A percentile compares a stretch with the other conserved stretches of the same genome.
phyloP scores from a whole-genome alignment of 2,329 filamentous ascomycete species.

The Akanthomyces dipterigenus region DNA sequence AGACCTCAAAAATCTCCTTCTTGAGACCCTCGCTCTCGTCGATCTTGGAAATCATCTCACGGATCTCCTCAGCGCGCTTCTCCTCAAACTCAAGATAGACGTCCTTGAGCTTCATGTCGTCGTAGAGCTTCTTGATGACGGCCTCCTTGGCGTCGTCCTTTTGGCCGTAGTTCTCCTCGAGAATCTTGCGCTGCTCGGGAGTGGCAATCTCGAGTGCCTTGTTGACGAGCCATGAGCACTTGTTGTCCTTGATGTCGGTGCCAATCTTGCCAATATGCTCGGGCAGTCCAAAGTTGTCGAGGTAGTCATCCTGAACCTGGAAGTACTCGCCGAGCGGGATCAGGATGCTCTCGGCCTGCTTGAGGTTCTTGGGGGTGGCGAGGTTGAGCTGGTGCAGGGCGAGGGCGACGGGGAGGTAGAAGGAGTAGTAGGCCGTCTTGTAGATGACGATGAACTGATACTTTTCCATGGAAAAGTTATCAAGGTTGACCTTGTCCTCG shows the following conservation, averaged over 20 bases:
- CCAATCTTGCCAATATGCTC: conserved; percentile 96
- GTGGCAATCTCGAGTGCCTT: conserved; percentile 76
- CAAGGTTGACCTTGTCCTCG: conserved; percentile 84
- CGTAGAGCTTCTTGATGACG: conserved; percentile 80
- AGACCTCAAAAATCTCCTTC: conserved; percentile 81
- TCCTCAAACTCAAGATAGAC: conserved; percentile 88
- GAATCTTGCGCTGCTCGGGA: conserved; percentile 77
- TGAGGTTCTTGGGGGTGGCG: conserved; percentile 81
- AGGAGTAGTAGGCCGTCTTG: conserved; percentile 99
- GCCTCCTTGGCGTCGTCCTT: conserved; percentile 82
- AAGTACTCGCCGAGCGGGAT: conserved; percentile 99
- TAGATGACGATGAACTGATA: conserved; percentile 98
- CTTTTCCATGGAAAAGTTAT: conserved; percentile 93
- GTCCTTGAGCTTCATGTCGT: conserved; percentile 77
- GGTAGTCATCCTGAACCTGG: conserved; percentile 97
- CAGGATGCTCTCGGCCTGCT: conserved; percentile 82
- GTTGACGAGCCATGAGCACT: conserved; percentile 98
- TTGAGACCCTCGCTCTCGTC: conserved; percentile 87
- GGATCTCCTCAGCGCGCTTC: conserved; percentile 71
- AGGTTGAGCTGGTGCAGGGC: conserved; percentile 79
- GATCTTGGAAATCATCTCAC: conserved; percentile 65
- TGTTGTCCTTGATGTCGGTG: conserved; percentile 98
- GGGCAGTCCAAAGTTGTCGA: conserved; percentile 93
- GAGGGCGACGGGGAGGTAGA: conserved; percentile 93
- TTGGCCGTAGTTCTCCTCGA: conserved; percentile 89